Evolutionary conservation across 1,284 basidiomycete species (phyloP).

Genomic region (Pseudozyma hubeiensis): DNA sequence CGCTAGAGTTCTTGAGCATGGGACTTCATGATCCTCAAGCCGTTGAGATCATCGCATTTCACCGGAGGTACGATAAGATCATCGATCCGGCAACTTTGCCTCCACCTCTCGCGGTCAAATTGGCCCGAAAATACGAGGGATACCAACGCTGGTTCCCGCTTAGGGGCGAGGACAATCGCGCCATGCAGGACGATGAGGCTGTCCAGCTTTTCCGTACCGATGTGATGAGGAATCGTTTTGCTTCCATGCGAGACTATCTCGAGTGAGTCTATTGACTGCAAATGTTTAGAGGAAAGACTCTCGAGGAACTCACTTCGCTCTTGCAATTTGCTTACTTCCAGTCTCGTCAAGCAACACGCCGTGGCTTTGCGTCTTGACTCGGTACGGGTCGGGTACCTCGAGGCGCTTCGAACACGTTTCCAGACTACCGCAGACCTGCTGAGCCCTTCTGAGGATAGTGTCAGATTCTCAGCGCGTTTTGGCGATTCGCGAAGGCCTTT

Average conservation of each 20-base stretch:
- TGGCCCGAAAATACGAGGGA: neutral
- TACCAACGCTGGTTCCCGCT: neutral
- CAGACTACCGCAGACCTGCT: neutral
- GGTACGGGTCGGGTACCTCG: neutral
- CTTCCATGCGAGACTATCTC: neutral
- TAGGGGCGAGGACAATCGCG: neutral
- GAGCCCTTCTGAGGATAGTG: neutral
- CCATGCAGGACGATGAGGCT: neutral
- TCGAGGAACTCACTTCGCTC: no score
- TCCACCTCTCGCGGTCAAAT: neutral
- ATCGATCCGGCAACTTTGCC: constrained; percentile 3
- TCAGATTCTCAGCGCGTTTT: neutral
- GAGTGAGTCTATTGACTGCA: neutral
- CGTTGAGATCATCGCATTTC: neutral
- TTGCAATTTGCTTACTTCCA: neutral
- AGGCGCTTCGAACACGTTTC: neutral
- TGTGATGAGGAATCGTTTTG: neutral
- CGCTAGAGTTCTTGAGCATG: neutral
- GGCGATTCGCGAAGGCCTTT: neutral
- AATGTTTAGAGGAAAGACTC: no score
- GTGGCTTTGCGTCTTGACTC: neutral
- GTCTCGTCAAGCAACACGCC: neutral
- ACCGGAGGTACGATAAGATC: neutral
- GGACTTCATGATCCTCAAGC: neutral
- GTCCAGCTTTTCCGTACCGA: neutral